Evolutionary conservation across 495 filamentous ascomycete species (phyloP).

Genomic region (Endocarpon pusillum): DNA sequence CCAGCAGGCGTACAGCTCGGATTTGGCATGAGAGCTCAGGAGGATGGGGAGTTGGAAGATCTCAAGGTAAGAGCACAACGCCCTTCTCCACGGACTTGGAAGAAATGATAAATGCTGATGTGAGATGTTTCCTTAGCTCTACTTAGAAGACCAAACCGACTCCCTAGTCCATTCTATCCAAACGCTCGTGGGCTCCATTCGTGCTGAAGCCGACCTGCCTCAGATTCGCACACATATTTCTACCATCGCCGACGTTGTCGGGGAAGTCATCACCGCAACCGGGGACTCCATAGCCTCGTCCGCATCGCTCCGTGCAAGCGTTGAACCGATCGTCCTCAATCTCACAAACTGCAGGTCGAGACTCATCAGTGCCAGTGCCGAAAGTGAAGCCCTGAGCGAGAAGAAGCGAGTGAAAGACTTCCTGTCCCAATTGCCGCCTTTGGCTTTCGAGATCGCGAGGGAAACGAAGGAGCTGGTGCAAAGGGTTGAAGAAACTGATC

Average conservation of each 20-base stretch:
- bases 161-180: constrained; percentile 68
- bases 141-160: constrained; percentile 73
- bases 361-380: constrained; percentile 47
- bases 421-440: constrained; percentile 56
- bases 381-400: constrained; percentile 37
- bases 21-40: constrained; percentile 23
- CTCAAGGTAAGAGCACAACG: constrained; percentile 38
- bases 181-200: constrained; percentile 61
- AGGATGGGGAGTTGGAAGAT: constrained; percentile 51
- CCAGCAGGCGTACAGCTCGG: constrained; percentile 15
- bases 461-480: constrained; percentile 63
- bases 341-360: constrained; percentile 47
- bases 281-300: constrained; percentile 35
- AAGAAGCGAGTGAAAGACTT: constrained; percentile 41
- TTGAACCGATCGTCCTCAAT: constrained; percentile 42
- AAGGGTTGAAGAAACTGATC: constrained; percentile 20
- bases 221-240: constrained; percentile 53
- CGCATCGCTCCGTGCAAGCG: constrained; percentile 33
- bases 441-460: constrained; percentile 75
- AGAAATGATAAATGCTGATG: not conserved
- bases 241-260: constrained; percentile 52
- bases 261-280: constrained; percentile 49
- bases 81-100: constrained; percentile 7
- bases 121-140: constrained; percentile 31
- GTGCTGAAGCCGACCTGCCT: constrained; percentile 45